Base-by-base conservation (phyloP, 2,329 filamentous ascomycete species). In the Aspergillus sp. region DNA sequence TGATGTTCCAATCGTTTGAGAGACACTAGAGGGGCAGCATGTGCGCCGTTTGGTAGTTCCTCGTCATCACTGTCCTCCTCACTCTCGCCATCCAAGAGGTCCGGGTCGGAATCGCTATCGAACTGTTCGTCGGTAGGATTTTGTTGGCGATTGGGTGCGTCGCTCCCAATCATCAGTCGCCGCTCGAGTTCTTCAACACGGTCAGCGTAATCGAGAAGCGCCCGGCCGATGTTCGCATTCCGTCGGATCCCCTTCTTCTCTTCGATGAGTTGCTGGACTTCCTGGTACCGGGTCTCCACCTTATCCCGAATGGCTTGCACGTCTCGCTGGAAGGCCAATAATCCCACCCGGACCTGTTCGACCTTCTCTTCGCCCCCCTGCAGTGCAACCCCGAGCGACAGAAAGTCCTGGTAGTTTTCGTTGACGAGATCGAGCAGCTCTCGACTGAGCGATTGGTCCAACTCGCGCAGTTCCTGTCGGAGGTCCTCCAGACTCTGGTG, bases 401-500 rank as follows among this genome's bases (percentile, higher is more conserved):
- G 74, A 63, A 99, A 99, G 52, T 93, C 88, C 45, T 91, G 88
- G 70, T 99, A 97, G 72, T 99, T 96, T 47, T 88, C 83, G 68
- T 99, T 99, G 60, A 99, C 94, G 6, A 99, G 83, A 74, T 97
- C 93, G 16, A 99, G 80, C 2, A 99, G 81, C 75, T 99, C 94
- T 57, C 88, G 84, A 64, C 87, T 89, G 56, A 99, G 86, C 17
- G 87, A 81, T 61, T 89, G 84, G 61, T 87, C 89, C 48, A 95
- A 82, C 53, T 91, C 84, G 42, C 92, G 87, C 14, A 99, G 80
- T 66, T 99, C 95, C 4, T 87, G 77, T 32, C 93, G 89, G 29
- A 99, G 79, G 70, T 99, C 94, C 69, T 96, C 92, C 45, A 99
- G 88, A 0, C 93, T 97, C 71, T 99, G 94, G 71, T 99, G 94